These are phyloP conservation scores for Phytophthora ramorum DNA, from an alignment of 352 stramenopile genomes.

Conservation along the genomic window DNA sequence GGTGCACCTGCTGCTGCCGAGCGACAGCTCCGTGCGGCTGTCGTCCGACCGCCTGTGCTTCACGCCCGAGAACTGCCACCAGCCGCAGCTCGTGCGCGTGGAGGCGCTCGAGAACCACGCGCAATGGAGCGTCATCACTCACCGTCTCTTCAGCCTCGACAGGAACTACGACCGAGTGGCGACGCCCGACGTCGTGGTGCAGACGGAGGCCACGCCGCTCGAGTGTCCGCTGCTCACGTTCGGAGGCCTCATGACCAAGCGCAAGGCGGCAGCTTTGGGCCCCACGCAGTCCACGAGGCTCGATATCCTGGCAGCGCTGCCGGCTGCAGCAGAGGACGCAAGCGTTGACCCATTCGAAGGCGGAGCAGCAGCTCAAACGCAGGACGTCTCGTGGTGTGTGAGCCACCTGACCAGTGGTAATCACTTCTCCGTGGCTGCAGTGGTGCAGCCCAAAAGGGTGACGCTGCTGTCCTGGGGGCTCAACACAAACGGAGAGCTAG, in stretches of 20 bases:
- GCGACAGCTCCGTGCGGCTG: slow-evolving; percentile 54
- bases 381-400: slow-evolving; percentile 47
- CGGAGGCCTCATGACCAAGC: slow-evolving; percentile 51
- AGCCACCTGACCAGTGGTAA: slow-evolving; percentile 62
- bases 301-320: slow-evolving; percentile 40
- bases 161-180: slow-evolving; percentile 62
- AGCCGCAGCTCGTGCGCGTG: slow-evolving; percentile 73
- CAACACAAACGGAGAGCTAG: slow-evolving; percentile 68
- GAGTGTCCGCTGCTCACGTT: slow-evolving; percentile 54
- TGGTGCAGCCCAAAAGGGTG: slow-evolving; percentile 46
- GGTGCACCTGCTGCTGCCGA: slow-evolving; percentile 66
- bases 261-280: slow-evolving; percentile 44
- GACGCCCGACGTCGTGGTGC: slow-evolving; percentile 58
- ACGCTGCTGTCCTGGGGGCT: slow-evolving; percentile 59
- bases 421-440: slow-evolving; percentile 67
- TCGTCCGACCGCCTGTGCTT: slow-evolving; percentile 80
- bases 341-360: slow-evolving; percentile 1
- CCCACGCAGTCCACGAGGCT: slow-evolving; percentile 33
- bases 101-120: slow-evolving; percentile 55
- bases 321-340: slow-evolving; percentile 20
- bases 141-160: slow-evolving; percentile 75
- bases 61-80: slow-evolving; percentile 57
- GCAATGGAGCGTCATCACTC: slow-evolving; percentile 59
- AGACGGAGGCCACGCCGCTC: slow-evolving; percentile 44
- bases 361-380: neutral